phyloP scores from a whole-genome alignment of 1,284 basidiomycete genomes.

The Papiliotrema flavescens region DNA sequence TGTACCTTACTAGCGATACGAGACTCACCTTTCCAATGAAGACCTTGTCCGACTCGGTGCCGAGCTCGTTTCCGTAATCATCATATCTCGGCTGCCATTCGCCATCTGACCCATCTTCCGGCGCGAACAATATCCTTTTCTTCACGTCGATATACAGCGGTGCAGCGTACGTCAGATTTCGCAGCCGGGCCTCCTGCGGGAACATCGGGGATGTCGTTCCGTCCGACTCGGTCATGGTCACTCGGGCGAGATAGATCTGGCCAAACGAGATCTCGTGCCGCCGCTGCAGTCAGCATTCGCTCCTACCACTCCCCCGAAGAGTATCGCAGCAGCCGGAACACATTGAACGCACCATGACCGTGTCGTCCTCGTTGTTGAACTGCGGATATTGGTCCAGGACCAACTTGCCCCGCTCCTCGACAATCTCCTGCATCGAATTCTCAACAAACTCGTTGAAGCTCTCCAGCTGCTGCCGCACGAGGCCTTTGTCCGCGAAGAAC shows the following conservation, averaged over 20 bases:
- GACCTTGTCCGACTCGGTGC: slow-evolving; percentile 73
- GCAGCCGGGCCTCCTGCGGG: slow-evolving; percentile 93
- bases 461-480: slow-evolving; percentile 96
- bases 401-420: slow-evolving; percentile 91
- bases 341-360: too few relatives aligned
- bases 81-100: slow-evolving; percentile 65
- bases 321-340: too few relatives aligned
- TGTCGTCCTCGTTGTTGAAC: slow-evolving; percentile 69
- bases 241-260: slow-evolving; percentile 93
- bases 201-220: slow-evolving; percentile 90
- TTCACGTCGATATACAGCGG: slow-evolving; percentile 96
- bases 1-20: not conserved
- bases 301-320: not conserved
- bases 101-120: slow-evolving; percentile 69
- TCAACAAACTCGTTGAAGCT: slow-evolving; percentile 99
- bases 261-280: slow-evolving; percentile 97
- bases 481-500: slow-evolving; percentile 96
- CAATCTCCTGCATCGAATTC: slow-evolving; percentile 99
- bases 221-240: slow-evolving; percentile 93
- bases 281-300: slow-evolving; percentile 54
- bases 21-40: slow-evolving; percentile 87
- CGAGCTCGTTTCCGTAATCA: slow-evolving; percentile 61
- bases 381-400: slow-evolving; percentile 95
- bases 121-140: slow-evolving; percentile 75
- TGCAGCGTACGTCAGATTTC: slow-evolving; percentile 76